These are phyloP conservation scores for Quambalaria eucalypti DNA, from an alignment of 1,284 basidiomycete genomes.

Conservation along the genomic window DNA sequence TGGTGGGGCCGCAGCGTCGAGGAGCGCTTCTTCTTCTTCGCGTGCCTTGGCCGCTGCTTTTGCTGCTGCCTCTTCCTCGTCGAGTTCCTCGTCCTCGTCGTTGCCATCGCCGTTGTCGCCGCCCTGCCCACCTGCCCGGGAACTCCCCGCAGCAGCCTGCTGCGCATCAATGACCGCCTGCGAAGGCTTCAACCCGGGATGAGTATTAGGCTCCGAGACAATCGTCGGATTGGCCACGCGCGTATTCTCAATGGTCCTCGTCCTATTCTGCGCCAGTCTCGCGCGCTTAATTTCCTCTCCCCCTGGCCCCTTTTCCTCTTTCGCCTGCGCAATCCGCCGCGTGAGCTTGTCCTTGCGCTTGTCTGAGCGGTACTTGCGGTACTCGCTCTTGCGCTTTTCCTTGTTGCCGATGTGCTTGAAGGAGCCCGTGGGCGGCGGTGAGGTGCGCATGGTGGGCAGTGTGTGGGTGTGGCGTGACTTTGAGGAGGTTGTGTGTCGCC, in stretches of 20 bases:
- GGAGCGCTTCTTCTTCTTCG: conserved; percentile 29
- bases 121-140: conserved; percentile 10
- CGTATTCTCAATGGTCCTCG: conserved; percentile 85
- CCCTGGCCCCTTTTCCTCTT: conserved; percentile 54
- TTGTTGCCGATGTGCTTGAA: conserved; percentile 47
- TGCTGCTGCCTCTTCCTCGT: conserved; percentile 4
- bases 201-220: conserved; percentile 43
- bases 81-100: conserved; percentile 23
- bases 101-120: conserved; percentile 38
- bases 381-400: conserved; percentile 44
- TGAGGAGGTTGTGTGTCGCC: no score
- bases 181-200: conserved; percentile 44
- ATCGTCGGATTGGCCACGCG: conserved; percentile 80
- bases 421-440: not conserved
- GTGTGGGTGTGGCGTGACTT: no score
- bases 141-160: not conserved
- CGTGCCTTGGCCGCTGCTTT: conserved; percentile 11
- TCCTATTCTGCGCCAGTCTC: conserved; percentile 71
- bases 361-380: conserved; percentile 62
- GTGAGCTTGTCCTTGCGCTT: conserved; percentile 74
- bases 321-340: conserved; percentile 58
- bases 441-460: not conserved
- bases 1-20: conserved; percentile 33
- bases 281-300: conserved; percentile 61
- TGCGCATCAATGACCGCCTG: conserved; percentile 1